Conservation (phyloP, 176 grass and related monocot species). For the Triticum urartu region DNA sequence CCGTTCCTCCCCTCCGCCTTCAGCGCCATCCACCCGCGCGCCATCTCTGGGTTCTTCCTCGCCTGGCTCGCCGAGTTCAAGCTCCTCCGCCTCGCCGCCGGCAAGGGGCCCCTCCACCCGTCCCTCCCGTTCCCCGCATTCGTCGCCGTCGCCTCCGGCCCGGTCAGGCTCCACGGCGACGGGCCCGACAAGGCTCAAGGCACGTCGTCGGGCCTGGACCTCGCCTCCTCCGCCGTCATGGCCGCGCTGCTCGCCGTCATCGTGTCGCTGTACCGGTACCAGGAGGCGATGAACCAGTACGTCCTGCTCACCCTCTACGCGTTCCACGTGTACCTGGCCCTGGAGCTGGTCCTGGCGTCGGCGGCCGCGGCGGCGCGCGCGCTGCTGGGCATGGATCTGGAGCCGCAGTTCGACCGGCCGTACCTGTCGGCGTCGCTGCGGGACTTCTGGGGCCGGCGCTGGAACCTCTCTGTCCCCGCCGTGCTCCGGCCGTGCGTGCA, state of each 20-base stretch:
- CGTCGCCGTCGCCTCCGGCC: slow-evolving; percentile 32
- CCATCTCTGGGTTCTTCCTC: slow-evolving; percentile 68
- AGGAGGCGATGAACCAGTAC: slow-evolving; percentile 29
- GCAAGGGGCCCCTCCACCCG: slow-evolving; percentile 46
- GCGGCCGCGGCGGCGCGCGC: slow-evolving; percentile 23
- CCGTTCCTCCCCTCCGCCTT: slow-evolving; percentile 55
- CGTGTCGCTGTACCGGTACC: slow-evolving; percentile 41
- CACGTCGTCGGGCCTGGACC: not conserved
- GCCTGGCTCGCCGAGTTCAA: slow-evolving; percentile 61
- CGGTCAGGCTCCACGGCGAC: slow-evolving; percentile 25
- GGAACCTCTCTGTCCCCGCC: slow-evolving; percentile 64
- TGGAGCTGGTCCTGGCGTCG: slow-evolving; percentile 54
- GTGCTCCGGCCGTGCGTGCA: slow-evolving; percentile 58
- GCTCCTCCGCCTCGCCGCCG: slow-evolving; percentile 54
- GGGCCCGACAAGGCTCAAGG: not conserved
- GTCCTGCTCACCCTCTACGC: slow-evolving; percentile 41
- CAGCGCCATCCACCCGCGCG: slow-evolving; percentile 44
- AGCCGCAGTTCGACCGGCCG: slow-evolving; percentile 70
- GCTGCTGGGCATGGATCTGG: slow-evolving; percentile 44
- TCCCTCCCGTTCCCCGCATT: slow-evolving; percentile 49
- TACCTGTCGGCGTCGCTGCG: slow-evolving; percentile 46
- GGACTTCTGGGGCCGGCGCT: slow-evolving; percentile 74
- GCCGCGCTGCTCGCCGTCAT: slow-evolving; percentile 45
- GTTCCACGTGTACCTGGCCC: slow-evolving; percentile 51
- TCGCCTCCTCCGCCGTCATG: slow-evolving; percentile 28